phyloP scores from a whole-genome alignment of 306 rosid species.

The Boehmeria nivea region DNA sequence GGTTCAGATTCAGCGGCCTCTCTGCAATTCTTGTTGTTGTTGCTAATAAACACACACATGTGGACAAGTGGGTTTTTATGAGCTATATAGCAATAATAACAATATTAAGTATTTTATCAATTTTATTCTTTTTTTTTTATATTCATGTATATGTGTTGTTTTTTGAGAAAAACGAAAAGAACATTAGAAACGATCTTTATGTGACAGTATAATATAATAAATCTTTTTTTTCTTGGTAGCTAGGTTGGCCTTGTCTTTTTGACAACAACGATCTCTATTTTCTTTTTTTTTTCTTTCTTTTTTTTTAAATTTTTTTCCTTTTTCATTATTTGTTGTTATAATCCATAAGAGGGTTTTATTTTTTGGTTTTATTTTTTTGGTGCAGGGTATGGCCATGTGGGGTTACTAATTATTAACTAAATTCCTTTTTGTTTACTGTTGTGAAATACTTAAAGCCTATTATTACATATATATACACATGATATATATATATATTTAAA shows the following conservation, averaged over 20 bases:
- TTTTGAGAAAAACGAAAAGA: too few relatives aligned
- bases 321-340: background rate
- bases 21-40: conserved; percentile 1
- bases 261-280: too few relatives aligned
- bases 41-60: background rate
- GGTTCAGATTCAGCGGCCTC: background rate
- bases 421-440: conserved; percentile 16
- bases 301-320: too few relatives aligned
- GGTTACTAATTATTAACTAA: conserved; percentile 10
- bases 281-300: too few relatives aligned
- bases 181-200: too few relatives aligned
- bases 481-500: background rate
- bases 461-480: too few relatives aligned
- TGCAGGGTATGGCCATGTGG: conserved; percentile 31
- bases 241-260: background rate
- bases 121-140: too few relatives aligned
- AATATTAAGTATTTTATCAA: too few relatives aligned
- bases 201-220: too few relatives aligned
- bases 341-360: background rate
- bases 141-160: too few relatives aligned
- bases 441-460: conserved; percentile 15
- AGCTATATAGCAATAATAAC: too few relatives aligned
- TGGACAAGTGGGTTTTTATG: too few relatives aligned
- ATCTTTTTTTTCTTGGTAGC: background rate
- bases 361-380: background rate